Evolutionary conservation across 768 basidiomycete species (phyloP), one percentile per base, ranked within the genome.

Genomic region (Coprinopsis cinerea): DNA sequence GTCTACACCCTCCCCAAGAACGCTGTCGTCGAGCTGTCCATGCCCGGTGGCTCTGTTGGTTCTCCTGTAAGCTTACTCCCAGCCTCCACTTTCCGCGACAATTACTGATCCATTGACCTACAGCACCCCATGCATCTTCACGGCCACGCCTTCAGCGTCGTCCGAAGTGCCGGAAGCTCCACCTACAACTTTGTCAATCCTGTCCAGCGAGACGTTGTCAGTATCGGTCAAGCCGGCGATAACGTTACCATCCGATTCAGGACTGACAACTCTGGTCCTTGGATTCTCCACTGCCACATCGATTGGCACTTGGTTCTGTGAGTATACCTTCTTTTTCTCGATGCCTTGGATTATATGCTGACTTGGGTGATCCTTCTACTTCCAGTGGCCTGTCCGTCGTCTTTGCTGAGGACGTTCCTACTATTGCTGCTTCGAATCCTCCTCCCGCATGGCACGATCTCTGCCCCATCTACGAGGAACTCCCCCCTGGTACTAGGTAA

Each of bases 251-350:
- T 86, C 39, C 72, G 81, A 25, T 84, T 81, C 66, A 59, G 61
- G 23, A 78, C 83, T 1, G 78, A 86, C 62, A 85, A 84, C 64
- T 68, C 81, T 13, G 81, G 81, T 17, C 76, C 76, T 18, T 80
- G 79, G 73, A 58, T 67, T 49, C 50, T 67, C 30, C 64, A 65
- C 55, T 67, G 67, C 47, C 73, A 75, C 50, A 71, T 73, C 43
- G 67, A 70, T 34, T 73, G 66, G 65, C 71, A 73, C 54, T 55
- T 73, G 32, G 63, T 60, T n/a, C 56, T 56, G 57, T 60, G 20
- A 42, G 55, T 34, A 41, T 7, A 17, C 3, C 3, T 2, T 11
- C 11, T 32, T 22, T 20, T 41, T n/a, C n/a, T 36, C 55, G 71
- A 14, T 64, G 66, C 9, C 57, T 69, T 22, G 65, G 69, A 7